These are phyloP conservation scores for Flaveria trinervia DNA, from an alignment of 129 eudicot species.

Conservation along the genomic window DNA sequence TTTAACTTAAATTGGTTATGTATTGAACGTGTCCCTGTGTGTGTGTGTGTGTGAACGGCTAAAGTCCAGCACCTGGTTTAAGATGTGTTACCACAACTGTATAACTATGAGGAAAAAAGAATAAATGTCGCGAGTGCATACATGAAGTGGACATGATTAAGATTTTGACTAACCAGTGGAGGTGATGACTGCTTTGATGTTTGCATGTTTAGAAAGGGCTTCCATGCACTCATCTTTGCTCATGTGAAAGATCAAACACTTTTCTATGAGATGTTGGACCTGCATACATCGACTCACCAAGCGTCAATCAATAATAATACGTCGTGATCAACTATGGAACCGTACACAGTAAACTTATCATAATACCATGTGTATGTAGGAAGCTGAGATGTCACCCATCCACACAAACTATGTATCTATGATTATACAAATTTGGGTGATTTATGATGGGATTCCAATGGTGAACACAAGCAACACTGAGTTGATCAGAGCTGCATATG, in stretches of 20 bases:
- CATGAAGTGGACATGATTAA: slow-evolving; percentile 9
- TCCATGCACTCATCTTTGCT: slow-evolving; percentile 89
- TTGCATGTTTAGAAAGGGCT: slow-evolving; percentile 81
- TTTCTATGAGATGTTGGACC: slow-evolving; percentile 92
- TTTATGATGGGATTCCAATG: background rate
- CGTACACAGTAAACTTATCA: background rate
- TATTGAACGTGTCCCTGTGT: background rate
- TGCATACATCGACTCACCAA: slow-evolving; percentile 22
- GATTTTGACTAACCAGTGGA: slow-evolving; percentile 55
- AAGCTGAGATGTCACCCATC: slow-evolving; percentile 73
- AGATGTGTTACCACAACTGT: background rate
- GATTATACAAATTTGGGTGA: background rate
- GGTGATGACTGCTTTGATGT: slow-evolving; percentile 73
- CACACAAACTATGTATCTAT: background rate
- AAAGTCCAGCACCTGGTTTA: background rate
- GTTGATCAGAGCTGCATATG: slow-evolving; percentile 26
- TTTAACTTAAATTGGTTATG: background rate
- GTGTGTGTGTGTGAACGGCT: no score
- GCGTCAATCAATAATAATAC: background rate
- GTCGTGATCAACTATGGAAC: background rate
- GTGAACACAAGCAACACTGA: background rate
- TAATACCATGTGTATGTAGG: slow-evolving; percentile 77
- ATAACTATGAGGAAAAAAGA: background rate
- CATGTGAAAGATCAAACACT: slow-evolving; percentile 85
- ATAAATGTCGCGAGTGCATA: slow-evolving; percentile 14